A percentile compares a stretch with the other conserved stretches of the same genome.
Conservation (phyloP, 2,329 filamentous ascomycete genomes). For the Pseudocercospora fuligena region DNA sequence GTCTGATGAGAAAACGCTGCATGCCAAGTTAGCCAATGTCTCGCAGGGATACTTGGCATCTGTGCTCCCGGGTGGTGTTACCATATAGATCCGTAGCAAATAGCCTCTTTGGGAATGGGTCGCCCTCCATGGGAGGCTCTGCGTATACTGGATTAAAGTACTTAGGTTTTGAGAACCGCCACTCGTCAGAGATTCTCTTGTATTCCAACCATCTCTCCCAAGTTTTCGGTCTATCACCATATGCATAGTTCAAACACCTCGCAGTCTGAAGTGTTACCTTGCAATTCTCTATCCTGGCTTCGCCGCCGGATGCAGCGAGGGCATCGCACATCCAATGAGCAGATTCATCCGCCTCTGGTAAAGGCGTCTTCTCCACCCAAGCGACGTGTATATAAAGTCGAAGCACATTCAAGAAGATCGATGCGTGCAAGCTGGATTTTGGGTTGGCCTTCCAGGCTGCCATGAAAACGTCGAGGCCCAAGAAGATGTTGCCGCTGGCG, state of each 20-base stretch:
- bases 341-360: constrained; percentile 8
- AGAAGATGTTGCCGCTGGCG: constrained; percentile 12
- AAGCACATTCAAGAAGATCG: constrained; percentile 20
- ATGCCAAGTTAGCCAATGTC: not conserved
- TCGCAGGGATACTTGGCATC: not conserved
- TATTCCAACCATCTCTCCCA: constrained; percentile 17
- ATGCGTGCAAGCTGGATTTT: constrained; percentile 20
- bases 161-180: constrained; percentile 10
- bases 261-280: constrained; percentile 13
- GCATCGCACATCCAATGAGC: constrained; percentile 15
- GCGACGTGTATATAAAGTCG: constrained; percentile 23
- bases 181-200: constrained; percentile 8
- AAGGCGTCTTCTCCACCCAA: constrained; percentile 11
- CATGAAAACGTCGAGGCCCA: constrained; percentile 23
- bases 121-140: constrained; percentile 5
- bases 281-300: constrained; percentile 17
- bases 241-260: constrained; percentile 14
- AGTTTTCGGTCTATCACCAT: constrained; percentile 9
- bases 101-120: constrained; percentile 18
- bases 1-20: constrained; percentile 13
- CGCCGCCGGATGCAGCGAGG: constrained; percentile 1
- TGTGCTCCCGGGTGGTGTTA: constrained; percentile 5
- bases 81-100: constrained; percentile 19
- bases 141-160: constrained; percentile 12
- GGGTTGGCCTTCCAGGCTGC: constrained; percentile 17